A percentile compares a stretch with the other conserved stretches of the same genome.
Conservation (phyloP, 441 rosid genomes). For the Erodium moschatum region DNA sequence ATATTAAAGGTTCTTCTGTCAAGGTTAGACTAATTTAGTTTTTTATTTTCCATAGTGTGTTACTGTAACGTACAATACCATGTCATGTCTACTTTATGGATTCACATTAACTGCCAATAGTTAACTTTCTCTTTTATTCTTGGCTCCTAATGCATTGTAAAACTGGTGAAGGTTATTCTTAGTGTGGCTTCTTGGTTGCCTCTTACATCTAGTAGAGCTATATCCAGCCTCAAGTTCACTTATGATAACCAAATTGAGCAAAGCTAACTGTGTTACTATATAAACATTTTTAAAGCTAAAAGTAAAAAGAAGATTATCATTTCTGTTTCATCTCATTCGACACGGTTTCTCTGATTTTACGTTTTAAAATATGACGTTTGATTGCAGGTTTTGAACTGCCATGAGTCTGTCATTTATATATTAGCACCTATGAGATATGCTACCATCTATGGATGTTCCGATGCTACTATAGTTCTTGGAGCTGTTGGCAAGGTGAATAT, state of each 20-base stretch:
- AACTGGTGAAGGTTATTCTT: background rate
- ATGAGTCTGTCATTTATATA: constrained; percentile 87
- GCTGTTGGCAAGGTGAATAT: constrained; percentile 90
- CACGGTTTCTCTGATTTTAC: background rate
- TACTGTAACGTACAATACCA: background rate
- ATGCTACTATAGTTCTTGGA: constrained; percentile 89
- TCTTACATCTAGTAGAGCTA: constrained; percentile 1
- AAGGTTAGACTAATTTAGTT: constrained; percentile 43
- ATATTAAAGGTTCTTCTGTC: constrained; percentile 77
- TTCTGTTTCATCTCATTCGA: background rate
- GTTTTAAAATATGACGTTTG: constrained; percentile 11
- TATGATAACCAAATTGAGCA: background rate
- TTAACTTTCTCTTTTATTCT: background rate
- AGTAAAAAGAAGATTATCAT: background rate
- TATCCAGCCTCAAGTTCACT: constrained; percentile 1
- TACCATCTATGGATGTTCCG: constrained; percentile 92
- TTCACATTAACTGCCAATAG: background rate
- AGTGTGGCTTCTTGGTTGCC: background rate
- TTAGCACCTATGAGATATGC: constrained; percentile 90
- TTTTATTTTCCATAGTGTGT: background rate
- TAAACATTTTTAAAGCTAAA: background rate
- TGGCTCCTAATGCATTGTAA: background rate
- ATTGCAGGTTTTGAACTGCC: constrained; percentile 87
- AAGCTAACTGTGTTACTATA: background rate
- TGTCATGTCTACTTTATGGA: background rate